Percentiles rank a stretch among this genome's conserved stretches.
Conservation (phyloP, 2,329 filamentous ascomycete species). For the Pestalotiopsis sp. region DNA sequence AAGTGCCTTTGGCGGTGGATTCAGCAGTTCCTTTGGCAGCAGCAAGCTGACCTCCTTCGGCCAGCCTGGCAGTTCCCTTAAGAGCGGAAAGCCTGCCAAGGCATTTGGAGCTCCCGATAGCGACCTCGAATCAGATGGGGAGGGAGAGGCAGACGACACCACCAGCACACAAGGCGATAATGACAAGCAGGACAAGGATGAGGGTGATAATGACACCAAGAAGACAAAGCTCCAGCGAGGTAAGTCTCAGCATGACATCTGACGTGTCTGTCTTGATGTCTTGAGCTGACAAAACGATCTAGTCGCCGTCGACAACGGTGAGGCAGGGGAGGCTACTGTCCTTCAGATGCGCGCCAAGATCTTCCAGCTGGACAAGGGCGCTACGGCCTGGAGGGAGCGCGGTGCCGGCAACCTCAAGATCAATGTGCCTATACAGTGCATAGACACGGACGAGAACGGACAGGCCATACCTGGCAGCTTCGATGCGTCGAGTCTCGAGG, state of each 20-base stretch:
- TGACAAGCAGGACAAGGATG: conserved; percentile 51
- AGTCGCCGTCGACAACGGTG: conserved; percentile 80
- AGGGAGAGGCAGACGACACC: conserved; percentile 37
- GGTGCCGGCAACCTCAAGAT: conserved; percentile 82
- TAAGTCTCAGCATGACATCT: conserved; percentile 40
- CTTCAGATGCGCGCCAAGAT: conserved; percentile 80
- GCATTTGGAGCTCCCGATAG: conserved; percentile 78
- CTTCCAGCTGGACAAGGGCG: conserved; percentile 71
- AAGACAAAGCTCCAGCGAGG: conserved; percentile 68
- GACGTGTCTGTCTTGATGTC: not conserved
- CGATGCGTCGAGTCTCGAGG: conserved; percentile 52
- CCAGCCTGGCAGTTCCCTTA: conserved; percentile 54
- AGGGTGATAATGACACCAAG: conserved; percentile 53
- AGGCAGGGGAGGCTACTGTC: conserved; percentile 76
- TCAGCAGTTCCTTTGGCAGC: conserved; percentile 39
- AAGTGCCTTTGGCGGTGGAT: conserved; percentile 50
- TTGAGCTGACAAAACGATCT: not conserved
- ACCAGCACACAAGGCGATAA: conserved; percentile 44
- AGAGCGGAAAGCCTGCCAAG: conserved; percentile 63
- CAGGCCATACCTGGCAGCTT: conserved; percentile 52
- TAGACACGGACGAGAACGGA: conserved; percentile 50
- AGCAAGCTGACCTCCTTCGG: conserved; percentile 68
- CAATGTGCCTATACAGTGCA: conserved; percentile 65
- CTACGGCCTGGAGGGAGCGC: conserved; percentile 81
- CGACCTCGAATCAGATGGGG: conserved; percentile 55